Evolutionary conservation across 2,329 filamentous ascomycete genomes (phyloP).

Genomic region (Penicillium frequentans): DNA sequence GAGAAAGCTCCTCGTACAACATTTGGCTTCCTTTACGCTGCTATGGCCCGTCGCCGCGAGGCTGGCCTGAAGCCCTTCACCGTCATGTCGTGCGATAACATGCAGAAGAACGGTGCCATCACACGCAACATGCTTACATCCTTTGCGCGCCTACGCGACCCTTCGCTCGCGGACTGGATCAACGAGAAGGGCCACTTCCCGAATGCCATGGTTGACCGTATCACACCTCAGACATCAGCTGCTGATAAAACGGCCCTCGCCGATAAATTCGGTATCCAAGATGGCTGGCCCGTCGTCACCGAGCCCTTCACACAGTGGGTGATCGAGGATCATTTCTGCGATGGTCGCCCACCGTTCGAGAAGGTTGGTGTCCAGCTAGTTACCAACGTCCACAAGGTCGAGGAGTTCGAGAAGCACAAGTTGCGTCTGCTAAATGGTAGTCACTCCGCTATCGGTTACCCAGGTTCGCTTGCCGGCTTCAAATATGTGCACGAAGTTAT

Average conservation of each 20-base stretch:
- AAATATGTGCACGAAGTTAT: constrained; percentile 58
- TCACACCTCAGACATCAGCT: constrained; percentile 52
- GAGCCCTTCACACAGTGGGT: constrained; percentile 61
- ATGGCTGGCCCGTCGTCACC: constrained; percentile 56
- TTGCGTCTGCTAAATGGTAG: constrained; percentile 56
- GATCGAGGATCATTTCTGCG: constrained; percentile 53
- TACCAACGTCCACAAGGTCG: constrained; percentile 52
- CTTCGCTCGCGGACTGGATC: constrained; percentile 53
- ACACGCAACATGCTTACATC: constrained; percentile 54
- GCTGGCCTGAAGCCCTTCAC: constrained; percentile 55
- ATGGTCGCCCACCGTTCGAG: constrained; percentile 54
- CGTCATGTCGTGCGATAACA: constrained; percentile 58
- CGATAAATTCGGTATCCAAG: constrained; percentile 49
- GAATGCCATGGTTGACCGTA: constrained; percentile 58
- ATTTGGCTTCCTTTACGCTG: constrained; percentile 56
- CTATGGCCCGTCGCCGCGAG: constrained; percentile 48
- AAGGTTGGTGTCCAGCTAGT: constrained; percentile 56
- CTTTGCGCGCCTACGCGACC: constrained; percentile 51
- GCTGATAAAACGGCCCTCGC: constrained; percentile 49
- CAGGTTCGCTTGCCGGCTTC: constrained; percentile 54
- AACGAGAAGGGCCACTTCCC: constrained; percentile 51
- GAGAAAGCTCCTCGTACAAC: constrained; percentile 48
- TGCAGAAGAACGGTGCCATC: constrained; percentile 59
- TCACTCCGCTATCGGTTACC: constrained; percentile 55
- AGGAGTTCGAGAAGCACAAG: constrained; percentile 59